Conservation (phyloP, 192 early-diverging fungal species). For the Mortierella claussenii region DNA sequence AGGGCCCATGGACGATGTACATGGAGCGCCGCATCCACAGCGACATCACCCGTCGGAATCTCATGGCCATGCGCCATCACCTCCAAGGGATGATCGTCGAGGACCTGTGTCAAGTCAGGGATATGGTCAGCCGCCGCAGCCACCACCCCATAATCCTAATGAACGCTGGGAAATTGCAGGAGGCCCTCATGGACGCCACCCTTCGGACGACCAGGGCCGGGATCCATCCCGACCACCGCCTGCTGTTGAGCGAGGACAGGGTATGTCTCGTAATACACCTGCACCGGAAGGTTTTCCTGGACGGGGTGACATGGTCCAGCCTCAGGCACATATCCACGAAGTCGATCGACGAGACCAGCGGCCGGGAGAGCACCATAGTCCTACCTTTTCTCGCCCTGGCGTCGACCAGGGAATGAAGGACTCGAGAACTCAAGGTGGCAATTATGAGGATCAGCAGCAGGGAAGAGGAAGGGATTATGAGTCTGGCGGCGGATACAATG, state of each 20-base stretch:
- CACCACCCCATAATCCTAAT: conserved; percentile 14
- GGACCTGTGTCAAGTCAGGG: conserved; percentile 1
- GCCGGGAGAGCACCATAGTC: conserved; percentile 1
- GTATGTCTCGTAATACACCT: conserved; percentile 1
- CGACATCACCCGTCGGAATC: conserved; percentile 23
- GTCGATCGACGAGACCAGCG: conserved; percentile 13
- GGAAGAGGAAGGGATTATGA: conserved; percentile 5
- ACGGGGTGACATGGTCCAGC: conserved; percentile 1
- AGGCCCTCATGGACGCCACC: conserved; percentile 33
- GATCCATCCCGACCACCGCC: conserved; percentile 12
- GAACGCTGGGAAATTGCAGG: conserved; percentile 10
- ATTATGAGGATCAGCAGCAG: conserved; percentile 19
- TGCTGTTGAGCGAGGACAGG: conserved; percentile 1
- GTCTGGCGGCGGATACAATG: not conserved
- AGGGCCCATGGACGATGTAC: conserved; percentile 21
- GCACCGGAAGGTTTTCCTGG: conserved; percentile 11
- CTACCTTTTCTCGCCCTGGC: not conserved
- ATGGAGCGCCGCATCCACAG: conserved; percentile 4
- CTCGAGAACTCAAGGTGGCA: not conserved
- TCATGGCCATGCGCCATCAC: conserved; percentile 32
- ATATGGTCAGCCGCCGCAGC: not conserved
- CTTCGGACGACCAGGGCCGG: conserved; percentile 27
- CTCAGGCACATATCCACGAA: not conserved
- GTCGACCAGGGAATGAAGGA: conserved; percentile 14
- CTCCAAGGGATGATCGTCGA: conserved; percentile 43